A percentile compares a stretch with the other conserved stretches of the same genome.
phyloP scores from a whole-genome alignment of 176 grass and related monocot species.

The Puya raimondii region DNA sequence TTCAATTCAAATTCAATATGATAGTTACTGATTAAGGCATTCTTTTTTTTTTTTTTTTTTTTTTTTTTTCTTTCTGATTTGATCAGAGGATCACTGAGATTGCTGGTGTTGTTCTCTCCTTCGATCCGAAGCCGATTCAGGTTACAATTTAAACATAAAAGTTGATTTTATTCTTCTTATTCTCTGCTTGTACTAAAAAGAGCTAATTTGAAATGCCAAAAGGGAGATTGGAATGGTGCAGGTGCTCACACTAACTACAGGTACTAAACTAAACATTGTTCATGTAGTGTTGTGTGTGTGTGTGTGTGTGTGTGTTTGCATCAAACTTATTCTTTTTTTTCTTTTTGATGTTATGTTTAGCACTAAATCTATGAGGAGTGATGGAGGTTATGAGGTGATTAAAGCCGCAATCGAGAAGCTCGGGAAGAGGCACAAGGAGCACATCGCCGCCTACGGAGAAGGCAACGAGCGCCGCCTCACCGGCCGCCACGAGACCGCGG shows the following conservation, averaged over 20 bases:
- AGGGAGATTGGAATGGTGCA: conserved; percentile 90
- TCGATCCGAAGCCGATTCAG: conserved; percentile 86
- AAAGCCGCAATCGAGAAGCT: conserved; percentile 81
- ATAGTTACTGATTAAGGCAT: background rate
- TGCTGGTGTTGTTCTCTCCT: conserved; percentile 76
- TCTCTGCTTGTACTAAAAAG: background rate
- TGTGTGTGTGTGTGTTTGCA: too few relatives aligned
- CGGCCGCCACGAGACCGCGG: conserved; percentile 79
- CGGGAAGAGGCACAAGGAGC: conserved; percentile 51
- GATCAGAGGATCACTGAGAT: conserved; percentile 77
- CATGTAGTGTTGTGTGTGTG: background rate
- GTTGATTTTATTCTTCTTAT: background rate
- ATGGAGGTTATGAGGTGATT: conserved; percentile 76
- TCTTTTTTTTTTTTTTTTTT: background rate
- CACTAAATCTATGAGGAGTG: conserved; percentile 73
- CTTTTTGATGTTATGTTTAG: conserved; percentile 19
- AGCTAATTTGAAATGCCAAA: background rate
- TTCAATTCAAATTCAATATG: background rate
- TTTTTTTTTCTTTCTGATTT: background rate
- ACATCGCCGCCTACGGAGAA: conserved; percentile 86
- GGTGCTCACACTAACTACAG: conserved; percentile 91
- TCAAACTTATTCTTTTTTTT: background rate
- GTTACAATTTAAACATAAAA: conserved; percentile 11
- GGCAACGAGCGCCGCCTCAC: conserved; percentile 92
- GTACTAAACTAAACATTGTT: background rate